Evolutionary conservation across 129 eudicot species (phyloP), one percentile per base, ranked within the genome.

Genomic region (Lactuca saligna): DNA sequence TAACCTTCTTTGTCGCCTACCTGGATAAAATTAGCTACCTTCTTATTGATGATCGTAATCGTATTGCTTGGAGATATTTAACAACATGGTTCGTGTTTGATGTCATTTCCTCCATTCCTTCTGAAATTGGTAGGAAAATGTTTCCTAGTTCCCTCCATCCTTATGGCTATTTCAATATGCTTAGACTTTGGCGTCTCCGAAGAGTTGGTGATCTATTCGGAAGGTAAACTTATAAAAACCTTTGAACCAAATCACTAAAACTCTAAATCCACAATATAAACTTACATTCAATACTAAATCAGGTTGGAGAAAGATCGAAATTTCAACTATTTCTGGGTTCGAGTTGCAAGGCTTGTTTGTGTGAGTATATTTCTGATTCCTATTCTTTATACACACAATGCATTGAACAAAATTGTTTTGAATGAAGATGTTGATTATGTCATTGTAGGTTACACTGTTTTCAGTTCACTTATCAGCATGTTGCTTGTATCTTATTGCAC

Each of bases 131-230:
- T 33, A 79, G 82, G 16, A 65, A 15, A n/a, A 57, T 83, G 78
- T 48, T 85, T 60, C 89, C 96, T n/a, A n/a, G 53, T 42, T 75
- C 73, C 44, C 65, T 75, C 41, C 64, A 78, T 46, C 65, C 78
- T 3, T 82, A 88, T 78, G 90, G 88, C 76, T 85, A 82, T 74
- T 76, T 85, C 72, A 83, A 80, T 70, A 74, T 88, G 84, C 89
- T 88, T 69, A 88, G 96, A 8, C 88, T 88, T 54, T 88, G 96
- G 96, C 96, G 91, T 49, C 87, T 88, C 34, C 76, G 89, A 67
- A 74, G 96, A 85, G 96, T 83, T 54, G 83, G 96, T 68, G 71
- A 84, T 8, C 73, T 88, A 83, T 88, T 88, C 59, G 72, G 79
- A 57, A 83, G 91, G 96, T 85, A 69, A 61, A 17, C 14, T n/a